Percentiles rank a stretch among this genome's conserved stretches.
These are phyloP conservation scores for Zizania palustris DNA, from an alignment of 202 grass and related monocot species.

Conservation along the genomic window DNA sequence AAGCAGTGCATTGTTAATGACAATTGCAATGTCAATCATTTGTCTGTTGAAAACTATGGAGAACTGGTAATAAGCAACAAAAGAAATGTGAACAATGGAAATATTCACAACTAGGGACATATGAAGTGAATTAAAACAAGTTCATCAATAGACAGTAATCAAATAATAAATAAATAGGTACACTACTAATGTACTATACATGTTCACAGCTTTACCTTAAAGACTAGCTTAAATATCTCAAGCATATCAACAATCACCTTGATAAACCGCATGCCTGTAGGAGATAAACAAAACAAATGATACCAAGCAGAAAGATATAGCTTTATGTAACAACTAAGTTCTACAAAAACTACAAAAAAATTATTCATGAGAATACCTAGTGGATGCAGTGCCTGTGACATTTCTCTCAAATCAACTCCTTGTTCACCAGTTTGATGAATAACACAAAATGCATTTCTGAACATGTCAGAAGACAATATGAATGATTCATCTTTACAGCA, in stretches of 20 bases:
- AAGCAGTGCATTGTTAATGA: slow-evolving; percentile 20
- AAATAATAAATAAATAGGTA: slow-evolving; percentile 18
- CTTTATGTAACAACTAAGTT: slow-evolving; percentile 15
- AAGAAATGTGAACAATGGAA: background rate
- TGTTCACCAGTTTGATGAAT: slow-evolving; percentile 70
- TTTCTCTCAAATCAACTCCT: slow-evolving; percentile 68
- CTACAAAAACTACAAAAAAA: slow-evolving; percentile 22
- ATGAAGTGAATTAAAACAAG: slow-evolving; percentile 1
- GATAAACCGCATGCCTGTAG: slow-evolving; percentile 48
- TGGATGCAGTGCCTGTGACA: slow-evolving; percentile 56
- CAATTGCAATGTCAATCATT: background rate
- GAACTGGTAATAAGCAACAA: background rate
- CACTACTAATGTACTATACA: slow-evolving; percentile 12
- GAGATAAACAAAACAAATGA: slow-evolving; percentile 38
- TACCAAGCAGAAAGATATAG: slow-evolving; percentile 10
- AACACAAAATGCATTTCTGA: slow-evolving; percentile 66
- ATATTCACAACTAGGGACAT: background rate
- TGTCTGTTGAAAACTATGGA: background rate
- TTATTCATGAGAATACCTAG: slow-evolving; percentile 58
- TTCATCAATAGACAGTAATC: background rate
- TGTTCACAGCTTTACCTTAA: slow-evolving; percentile 62
- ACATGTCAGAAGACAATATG: slow-evolving; percentile 64
- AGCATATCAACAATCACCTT: slow-evolving; percentile 66
- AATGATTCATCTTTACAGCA: slow-evolving; percentile 39
- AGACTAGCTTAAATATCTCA: slow-evolving; percentile 59